phyloP scores from a whole-genome alignment of 352 stramenopile species.

The Pythium rhizo-oryzae region DNA sequence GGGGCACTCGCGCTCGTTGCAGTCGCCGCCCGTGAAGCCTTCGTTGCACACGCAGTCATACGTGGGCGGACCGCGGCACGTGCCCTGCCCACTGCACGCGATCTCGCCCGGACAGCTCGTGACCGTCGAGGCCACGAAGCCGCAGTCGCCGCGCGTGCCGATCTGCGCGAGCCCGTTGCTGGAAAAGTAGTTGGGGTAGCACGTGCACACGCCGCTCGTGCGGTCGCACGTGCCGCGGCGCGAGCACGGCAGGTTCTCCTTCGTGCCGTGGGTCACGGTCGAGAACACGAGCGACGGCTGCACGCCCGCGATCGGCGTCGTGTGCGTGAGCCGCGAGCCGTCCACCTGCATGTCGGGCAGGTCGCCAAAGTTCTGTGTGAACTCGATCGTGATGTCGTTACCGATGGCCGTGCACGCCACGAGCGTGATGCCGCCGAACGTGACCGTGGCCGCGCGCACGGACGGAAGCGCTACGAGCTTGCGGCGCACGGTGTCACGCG shows the following conservation, averaged over 20 bases:
- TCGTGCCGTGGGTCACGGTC: constrained; percentile 81
- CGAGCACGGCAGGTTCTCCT: constrained; percentile 89
- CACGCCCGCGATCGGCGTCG: constrained; percentile 41
- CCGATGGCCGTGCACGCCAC: constrained; percentile 69
- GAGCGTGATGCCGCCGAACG: constrained; percentile 68
- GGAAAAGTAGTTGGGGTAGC: constrained; percentile 86
- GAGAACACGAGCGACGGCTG: constrained; percentile 47
- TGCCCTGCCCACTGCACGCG: constrained; percentile 73
- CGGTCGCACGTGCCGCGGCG: constrained; percentile 85
- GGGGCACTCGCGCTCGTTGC: constrained; percentile 43
- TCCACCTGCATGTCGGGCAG: constrained; percentile 66
- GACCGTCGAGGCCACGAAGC: constrained; percentile 65
- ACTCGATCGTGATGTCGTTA: constrained; percentile 78
- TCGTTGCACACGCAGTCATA: constrained; percentile 86
- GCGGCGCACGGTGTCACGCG: constrained; percentile 42
- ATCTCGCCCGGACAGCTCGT: constrained; percentile 72
- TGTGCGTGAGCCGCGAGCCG: constrained; percentile 48
- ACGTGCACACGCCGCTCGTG: constrained; percentile 72
- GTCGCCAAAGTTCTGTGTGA: constrained; percentile 78
- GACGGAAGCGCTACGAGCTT: constrained; percentile 71
- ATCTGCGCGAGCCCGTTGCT: constrained; percentile 79
- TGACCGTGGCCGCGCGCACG: constrained; percentile 64
- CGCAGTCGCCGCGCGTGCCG: constrained; percentile 92
- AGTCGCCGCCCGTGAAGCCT: constrained; percentile 65
- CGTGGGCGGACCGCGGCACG: constrained; percentile 68